Evolutionary conservation across 1,284 basidiomycete genomes (phyloP), one percentile per base, ranked within the genome.

Genomic region (Fereydounia khargensis): DNA sequence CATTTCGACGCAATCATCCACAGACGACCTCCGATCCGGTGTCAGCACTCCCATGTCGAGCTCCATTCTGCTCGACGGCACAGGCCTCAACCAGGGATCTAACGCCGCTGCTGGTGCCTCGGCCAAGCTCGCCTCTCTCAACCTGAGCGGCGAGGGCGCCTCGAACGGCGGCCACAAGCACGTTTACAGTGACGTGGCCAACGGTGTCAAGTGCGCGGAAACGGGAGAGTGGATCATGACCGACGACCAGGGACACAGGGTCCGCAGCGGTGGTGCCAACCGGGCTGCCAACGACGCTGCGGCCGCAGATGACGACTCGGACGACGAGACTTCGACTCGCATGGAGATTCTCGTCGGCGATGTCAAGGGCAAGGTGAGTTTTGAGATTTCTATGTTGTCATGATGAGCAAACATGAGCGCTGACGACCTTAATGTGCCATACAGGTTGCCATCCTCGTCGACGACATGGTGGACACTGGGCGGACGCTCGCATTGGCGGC

Each of bases 301-400:
- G 1, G 47, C 34, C 10, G 51, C 57, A 16, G 48, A 39, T 13
- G 54, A 47, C 25, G 66, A 61, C 13, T 55, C 54, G 19, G 70
- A 69, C 24, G 69, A 73, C 44, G 80, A 81, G 41, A 68, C 58
- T 44, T 62, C 71, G 32, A 50, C 62, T 9, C 79, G 78, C 63
- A 94, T 97, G 89, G 91, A 98, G 76, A 82, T 98, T 43, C 81
- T 98, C 27, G 94, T 98, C 41, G 94, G 94, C n/a, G 90, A 97
- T 74, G 94, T 98, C 52, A 83, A 82, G 66, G 91, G 87, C 78
- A 92, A 92, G 81, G 88, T 86, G 68, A 33, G 77, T 59, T 4
- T 4, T 6, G 23, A 5, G 8, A 19, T n/a, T n/a, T 13, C 9
- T n/a, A n/a, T n/a, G n/a, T n/a, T n/a, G n/a, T n/a, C n/a, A n/a